A percentile compares a stretch with the other conserved stretches of the same genome.
Evolutionary conservation across 75 land plant species (phyloP).

Genomic region (Adiantum capillusveneris): DNA sequence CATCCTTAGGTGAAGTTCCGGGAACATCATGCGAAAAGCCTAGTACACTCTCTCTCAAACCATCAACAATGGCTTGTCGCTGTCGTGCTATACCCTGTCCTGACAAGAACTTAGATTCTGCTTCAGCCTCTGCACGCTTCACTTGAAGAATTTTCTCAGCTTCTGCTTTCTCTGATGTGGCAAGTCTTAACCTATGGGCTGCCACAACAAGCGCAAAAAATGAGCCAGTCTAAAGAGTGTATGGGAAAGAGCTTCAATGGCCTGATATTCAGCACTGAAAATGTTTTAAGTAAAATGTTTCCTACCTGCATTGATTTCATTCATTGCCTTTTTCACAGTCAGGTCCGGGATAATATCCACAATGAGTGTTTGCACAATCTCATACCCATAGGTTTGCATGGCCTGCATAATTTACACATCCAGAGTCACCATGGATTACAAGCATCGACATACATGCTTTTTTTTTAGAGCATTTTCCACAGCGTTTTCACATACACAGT

Average conservation of each 20-base stretch:
- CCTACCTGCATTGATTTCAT: constrained; percentile 66
- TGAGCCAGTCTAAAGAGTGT: neutral
- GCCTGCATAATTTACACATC: constrained; percentile 23
- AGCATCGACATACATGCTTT: neutral
- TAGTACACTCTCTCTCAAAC: constrained; percentile 58
- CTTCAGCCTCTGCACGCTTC: constrained; percentile 64
- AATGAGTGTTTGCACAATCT: constrained; percentile 61
- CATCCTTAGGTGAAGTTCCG: constrained; percentile 57
- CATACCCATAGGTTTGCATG: constrained; percentile 49
- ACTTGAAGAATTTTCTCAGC: constrained; percentile 59
- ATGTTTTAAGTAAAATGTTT: neutral
- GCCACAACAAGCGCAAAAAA: constrained; percentile 4
- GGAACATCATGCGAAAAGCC: constrained; percentile 51
- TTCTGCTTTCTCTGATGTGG: constrained; percentile 42
- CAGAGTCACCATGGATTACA: neutral
- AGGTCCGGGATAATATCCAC: constrained; percentile 48
- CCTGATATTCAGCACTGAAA: neutral
- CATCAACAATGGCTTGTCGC: constrained; percentile 66
- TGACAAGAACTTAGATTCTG: constrained; percentile 54
- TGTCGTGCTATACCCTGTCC: constrained; percentile 60
- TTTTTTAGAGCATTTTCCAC: neutral
- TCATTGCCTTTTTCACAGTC: constrained; percentile 51
- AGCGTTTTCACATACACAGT: neutral
- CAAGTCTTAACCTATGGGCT: constrained; percentile 43
- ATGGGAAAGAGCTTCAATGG: neutral